Evolutionary conservation across 1,139 yeast genomes (phyloP).

Genomic region (Lodderomyces beijingensis): DNA sequence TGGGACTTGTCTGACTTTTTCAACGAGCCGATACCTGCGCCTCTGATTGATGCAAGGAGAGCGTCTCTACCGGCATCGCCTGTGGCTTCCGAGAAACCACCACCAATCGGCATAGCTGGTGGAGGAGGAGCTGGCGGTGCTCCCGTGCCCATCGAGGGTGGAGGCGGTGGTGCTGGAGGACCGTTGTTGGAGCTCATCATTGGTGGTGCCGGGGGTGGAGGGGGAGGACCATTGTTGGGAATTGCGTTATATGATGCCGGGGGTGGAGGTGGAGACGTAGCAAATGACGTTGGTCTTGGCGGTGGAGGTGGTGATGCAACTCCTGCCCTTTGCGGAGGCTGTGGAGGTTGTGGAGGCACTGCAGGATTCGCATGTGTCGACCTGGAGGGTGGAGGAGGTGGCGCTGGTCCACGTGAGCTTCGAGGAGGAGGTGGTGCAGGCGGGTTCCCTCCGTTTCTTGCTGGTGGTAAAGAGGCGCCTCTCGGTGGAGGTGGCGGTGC

Average conservation of each 20-base stretch:
- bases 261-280: constrained; percentile 17
- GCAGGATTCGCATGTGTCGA: constrained; percentile 12
- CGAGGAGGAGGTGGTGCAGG: constrained; percentile 11
- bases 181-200: constrained; percentile 14
- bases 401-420: constrained; percentile 3
- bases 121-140: constrained; percentile 14
- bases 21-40: constrained; percentile 65
- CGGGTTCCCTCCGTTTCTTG: constrained; percentile 15
- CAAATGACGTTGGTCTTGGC: constrained; percentile 19
- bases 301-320: constrained; percentile 17
- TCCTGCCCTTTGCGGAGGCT: constrained; percentile 16
- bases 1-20: constrained; percentile 79
- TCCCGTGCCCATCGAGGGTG: constrained; percentile 15
- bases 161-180: constrained; percentile 17
- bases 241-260: constrained; percentile 9
- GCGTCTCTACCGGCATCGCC: constrained; percentile 73
- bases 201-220: constrained; percentile 24
- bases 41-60: constrained; percentile 78
- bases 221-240: constrained; percentile 27
- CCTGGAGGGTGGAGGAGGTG: constrained; percentile 18
- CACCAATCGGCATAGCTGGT: constrained; percentile 14
- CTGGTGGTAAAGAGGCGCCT: constrained; percentile 14
- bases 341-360: constrained; percentile 15
- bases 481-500: constrained; percentile 11
- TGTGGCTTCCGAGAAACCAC: constrained; percentile 20